phyloP scores from a whole-genome alignment of 2,329 filamentous ascomycete genomes.

The Fusarium luffae region DNA sequence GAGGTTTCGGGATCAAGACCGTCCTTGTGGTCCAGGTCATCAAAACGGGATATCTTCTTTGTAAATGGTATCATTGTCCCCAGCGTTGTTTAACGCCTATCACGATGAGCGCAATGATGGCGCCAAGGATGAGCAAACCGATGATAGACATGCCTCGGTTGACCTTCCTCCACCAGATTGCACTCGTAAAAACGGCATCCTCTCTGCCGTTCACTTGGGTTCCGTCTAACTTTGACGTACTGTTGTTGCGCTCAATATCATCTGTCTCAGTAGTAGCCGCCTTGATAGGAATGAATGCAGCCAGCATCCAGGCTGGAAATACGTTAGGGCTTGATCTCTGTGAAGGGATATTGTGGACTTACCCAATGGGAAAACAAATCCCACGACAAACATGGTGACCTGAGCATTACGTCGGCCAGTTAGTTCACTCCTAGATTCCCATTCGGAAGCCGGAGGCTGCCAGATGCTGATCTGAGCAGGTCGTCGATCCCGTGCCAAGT shows the following conservation, averaged over 20 bases:
- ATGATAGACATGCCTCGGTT: constrained; percentile 69
- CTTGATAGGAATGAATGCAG: constrained; percentile 78
- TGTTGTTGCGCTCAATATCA: constrained; percentile 61
- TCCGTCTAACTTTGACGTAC: constrained; percentile 54
- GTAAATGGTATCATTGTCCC: constrained; percentile 45
- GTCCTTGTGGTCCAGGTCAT: constrained; percentile 24
- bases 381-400: constrained; percentile 77
- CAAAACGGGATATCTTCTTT: constrained; percentile 32
- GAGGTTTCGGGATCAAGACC: constrained; percentile 11
- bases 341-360: constrained; percentile 47
- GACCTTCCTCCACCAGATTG: constrained; percentile 69
- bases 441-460: constrained; percentile 78
- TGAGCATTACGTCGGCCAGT: constrained; percentile 78
- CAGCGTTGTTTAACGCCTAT: constrained; percentile 64
- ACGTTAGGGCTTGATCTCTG: constrained; percentile 27
- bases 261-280: constrained; percentile 63
- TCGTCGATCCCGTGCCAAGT: constrained; percentile 72
- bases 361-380: constrained; percentile 82
- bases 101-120: constrained; percentile 62
- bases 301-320: constrained; percentile 78
- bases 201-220: constrained; percentile 53
- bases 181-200: constrained; percentile 62
- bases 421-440: constrained; percentile 68
- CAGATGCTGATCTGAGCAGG: constrained; percentile 71
- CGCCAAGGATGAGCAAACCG: constrained; percentile 65